phyloP scores from a whole-genome alignment of 805 yeast genomes.

The Grigorovia humatica region DNA sequence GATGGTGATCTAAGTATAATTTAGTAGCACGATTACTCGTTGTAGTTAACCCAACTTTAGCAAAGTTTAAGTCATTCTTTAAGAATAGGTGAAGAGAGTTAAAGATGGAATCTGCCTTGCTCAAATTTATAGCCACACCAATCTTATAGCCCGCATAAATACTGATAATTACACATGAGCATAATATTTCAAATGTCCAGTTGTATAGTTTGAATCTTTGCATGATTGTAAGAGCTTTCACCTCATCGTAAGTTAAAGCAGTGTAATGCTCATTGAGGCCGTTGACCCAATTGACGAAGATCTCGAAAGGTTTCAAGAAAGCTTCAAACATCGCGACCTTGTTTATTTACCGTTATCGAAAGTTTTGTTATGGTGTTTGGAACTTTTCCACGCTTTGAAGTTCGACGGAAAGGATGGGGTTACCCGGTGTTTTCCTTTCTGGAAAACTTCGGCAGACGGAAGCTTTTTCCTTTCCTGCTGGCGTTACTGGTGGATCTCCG shows the following conservation, averaged over 20 bases:
- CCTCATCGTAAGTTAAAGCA: constrained; percentile 36
- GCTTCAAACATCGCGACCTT: constrained; percentile 1
- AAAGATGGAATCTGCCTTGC: constrained; percentile 45
- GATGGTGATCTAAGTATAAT: constrained; percentile 31
- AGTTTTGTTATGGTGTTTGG: not conserved
- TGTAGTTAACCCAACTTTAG: constrained; percentile 42
- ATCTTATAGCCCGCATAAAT: constrained; percentile 42
- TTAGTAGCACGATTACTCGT: constrained; percentile 9
- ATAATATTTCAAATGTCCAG: constrained; percentile 66
- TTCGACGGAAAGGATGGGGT: not conserved
- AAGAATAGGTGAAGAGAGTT: constrained; percentile 42
- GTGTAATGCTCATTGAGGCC: constrained; percentile 24
- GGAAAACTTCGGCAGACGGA: no score
- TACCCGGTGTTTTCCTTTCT: no score
- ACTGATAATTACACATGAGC: constrained; percentile 39
- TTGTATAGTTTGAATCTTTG: constrained; percentile 53
- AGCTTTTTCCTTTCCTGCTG: no score
- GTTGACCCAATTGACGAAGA: constrained; percentile 9
- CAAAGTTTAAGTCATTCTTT: constrained; percentile 48
- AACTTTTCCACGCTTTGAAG: not conserved
- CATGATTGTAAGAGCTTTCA: constrained; percentile 45
- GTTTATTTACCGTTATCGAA: not conserved
- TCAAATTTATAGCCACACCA: constrained; percentile 53
- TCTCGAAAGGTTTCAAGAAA: constrained; percentile 2
- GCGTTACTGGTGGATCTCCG: no score